Evolutionary conservation across 164 flowering plant species (phyloP), one percentile per base, ranked within the genome.

Genomic region (Vitis rotundifolia): DNA sequence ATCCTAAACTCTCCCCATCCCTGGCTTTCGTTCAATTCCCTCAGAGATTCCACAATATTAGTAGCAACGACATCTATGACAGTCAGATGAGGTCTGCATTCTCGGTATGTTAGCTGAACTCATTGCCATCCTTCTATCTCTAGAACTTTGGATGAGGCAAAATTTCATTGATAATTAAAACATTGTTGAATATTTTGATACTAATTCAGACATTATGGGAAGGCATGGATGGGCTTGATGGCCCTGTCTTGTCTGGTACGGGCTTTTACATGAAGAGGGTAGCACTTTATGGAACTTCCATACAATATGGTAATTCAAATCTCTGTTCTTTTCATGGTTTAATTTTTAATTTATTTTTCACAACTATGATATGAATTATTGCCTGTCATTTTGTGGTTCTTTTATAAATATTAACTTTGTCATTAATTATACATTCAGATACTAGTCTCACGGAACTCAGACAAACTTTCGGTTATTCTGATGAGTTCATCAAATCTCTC

Each of bases 11-110:
- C 2, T 75, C 82, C 52, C 49, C 76, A 13, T 56, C 74, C 0
- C 63, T 88, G 18, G 77, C 81, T 6, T 84, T 71, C n/a, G 88
- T 85, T 56, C 89, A 88, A 49, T 86, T 81, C 68, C 88, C 89
- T 61, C 91, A 88, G 29, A 75, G 22, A 10, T 88, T 87, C 67
- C 79, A 75, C 56, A 81, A 77, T n/a, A 60, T 82, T 29, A 76
- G 73, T 14, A 48, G 73, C 29, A 71, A 67, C 18, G 88, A 88
- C 56, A 81, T 86, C 60, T 88, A 86, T 59, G 89, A 74, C 63
- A 67, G 82, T 59, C 69, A 67, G 16, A 14, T 79, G 16, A 80
- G 79, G 67, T 19, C 57, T 1, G 0, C 16, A n/a, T 87, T 75
- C 68, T 13, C 19, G 76, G 80, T 80, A 72, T 37, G 58, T 9